These are phyloP conservation scores for Podosphaera fusca DNA, from an alignment of 2,329 filamentous ascomycete species.

Conservation along the genomic window DNA sequence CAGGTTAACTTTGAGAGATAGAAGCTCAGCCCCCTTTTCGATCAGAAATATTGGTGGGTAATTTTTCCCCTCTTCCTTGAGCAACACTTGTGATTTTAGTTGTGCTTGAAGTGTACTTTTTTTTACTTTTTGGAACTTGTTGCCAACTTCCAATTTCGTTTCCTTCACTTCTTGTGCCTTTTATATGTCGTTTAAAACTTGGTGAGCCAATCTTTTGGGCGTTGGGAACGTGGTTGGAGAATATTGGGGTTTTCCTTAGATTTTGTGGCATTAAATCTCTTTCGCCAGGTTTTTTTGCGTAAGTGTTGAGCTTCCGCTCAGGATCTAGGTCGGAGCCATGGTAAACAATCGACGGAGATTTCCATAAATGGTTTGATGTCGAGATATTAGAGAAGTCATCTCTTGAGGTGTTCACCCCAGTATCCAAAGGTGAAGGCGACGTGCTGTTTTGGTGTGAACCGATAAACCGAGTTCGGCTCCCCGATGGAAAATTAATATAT, in stretches of 20 bases:
- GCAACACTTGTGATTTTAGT: constrained; percentile 24
- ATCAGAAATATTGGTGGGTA: constrained; percentile 34
- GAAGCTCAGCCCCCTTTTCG: constrained; percentile 33
- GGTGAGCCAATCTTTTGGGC: constrained; percentile 7
- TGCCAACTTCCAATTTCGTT: constrained; percentile 28
- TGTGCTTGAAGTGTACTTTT: constrained; percentile 22
- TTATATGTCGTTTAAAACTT: constrained; percentile 29
- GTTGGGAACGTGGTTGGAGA: constrained; percentile 18
- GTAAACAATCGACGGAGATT: constrained; percentile 40
- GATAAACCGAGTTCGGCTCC: constrained; percentile 8
- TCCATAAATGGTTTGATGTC: constrained; percentile 51
- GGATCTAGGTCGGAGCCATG: constrained; percentile 26
- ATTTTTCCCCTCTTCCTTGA: constrained; percentile 25
- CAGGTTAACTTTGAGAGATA: too few species aligned
- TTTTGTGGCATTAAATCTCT: constrained; percentile 6
- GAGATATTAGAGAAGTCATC: constrained; percentile 29
- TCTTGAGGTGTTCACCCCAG: constrained; percentile 10
- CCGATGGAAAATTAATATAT: constrained; percentile 11
- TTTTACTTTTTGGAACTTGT: constrained; percentile 30
- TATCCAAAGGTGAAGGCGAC: constrained; percentile 13
- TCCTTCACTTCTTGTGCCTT: constrained; percentile 30
- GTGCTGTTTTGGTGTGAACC: constrained; percentile 13
- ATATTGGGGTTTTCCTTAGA: constrained; percentile 9
- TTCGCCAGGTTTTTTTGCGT: constrained; percentile 4
- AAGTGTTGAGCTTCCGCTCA: constrained; percentile 5